These are phyloP conservation scores for Metschnikowia reukaufii DNA, from an alignment of 805 yeast genomes.

Conservation along the genomic window DNA sequence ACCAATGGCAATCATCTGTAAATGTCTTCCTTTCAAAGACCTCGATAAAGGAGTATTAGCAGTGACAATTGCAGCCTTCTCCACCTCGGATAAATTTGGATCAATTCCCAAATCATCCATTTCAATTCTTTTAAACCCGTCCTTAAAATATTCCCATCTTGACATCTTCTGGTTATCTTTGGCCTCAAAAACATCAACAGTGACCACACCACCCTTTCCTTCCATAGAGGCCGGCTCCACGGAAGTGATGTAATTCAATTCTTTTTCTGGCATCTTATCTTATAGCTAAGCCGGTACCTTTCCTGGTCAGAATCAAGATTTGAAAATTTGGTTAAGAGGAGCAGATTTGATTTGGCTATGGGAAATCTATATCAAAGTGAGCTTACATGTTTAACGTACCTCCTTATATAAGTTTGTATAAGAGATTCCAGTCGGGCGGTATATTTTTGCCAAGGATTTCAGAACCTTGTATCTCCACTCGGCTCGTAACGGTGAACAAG, in stretches of 20 bases:
- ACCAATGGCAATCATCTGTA: slow-evolving; percentile 73
- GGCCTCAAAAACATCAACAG: slow-evolving; percentile 29
- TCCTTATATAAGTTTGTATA: no score
- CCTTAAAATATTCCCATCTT: slow-evolving; percentile 23
- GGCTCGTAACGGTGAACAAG: no score
- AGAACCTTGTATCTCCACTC: no score
- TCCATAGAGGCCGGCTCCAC: slow-evolving; percentile 35
- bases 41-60: slow-evolving; percentile 61
- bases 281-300: neutral
- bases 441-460: no score
- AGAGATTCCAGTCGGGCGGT: no score
- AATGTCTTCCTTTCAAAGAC: slow-evolving; percentile 54
- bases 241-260: slow-evolving; percentile 39
- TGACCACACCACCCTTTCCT: slow-evolving; percentile 35
- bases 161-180: slow-evolving; percentile 17
- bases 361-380: no score
- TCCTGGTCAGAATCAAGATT: no score
- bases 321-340: no score
- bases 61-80: slow-evolving; percentile 46
- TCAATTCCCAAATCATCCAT: slow-evolving; percentile 43
- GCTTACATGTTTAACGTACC: no score
- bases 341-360: no score
- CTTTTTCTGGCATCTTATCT: slow-evolving; percentile 37
- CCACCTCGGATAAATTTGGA: slow-evolving; percentile 38
- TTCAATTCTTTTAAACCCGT: slow-evolving; percentile 34